These are phyloP conservation scores for Fusarium sp. DNA, from an alignment of 2,329 filamentous ascomycete genomes.

Conservation along the genomic window DNA sequence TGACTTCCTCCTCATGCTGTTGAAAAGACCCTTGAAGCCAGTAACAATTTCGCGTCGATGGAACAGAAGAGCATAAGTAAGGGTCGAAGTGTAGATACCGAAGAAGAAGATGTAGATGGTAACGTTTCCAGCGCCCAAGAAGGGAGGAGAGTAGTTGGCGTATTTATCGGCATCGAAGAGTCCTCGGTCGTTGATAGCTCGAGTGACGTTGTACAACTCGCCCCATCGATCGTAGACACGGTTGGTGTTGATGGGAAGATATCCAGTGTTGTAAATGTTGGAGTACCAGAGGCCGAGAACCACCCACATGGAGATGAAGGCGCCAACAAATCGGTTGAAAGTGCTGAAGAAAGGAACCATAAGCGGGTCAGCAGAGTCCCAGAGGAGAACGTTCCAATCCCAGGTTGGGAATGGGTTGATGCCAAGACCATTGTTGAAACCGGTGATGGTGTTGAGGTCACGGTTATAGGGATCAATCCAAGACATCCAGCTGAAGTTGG, in stretches of 20 bases:
- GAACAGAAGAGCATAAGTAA: slow-evolving; percentile 62
- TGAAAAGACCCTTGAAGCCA: slow-evolving; percentile 58
- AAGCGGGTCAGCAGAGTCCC: slow-evolving; percentile 55
- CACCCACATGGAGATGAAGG: slow-evolving; percentile 64
- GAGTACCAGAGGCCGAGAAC: slow-evolving; percentile 67
- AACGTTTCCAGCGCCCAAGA: slow-evolving; percentile 59
- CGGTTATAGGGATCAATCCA: slow-evolving; percentile 62
- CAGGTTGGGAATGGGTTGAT: slow-evolving; percentile 58
- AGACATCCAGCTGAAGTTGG: slow-evolving; percentile 64
- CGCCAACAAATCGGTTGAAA: slow-evolving; percentile 68
- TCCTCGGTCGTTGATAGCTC: slow-evolving; percentile 53
- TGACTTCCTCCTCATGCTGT: slow-evolving; percentile 56
- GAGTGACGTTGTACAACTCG: slow-evolving; percentile 56
- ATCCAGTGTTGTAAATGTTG: slow-evolving; percentile 66
- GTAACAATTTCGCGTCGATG: slow-evolving; percentile 61
- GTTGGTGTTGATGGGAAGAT: slow-evolving; percentile 63
- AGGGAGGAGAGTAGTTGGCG: slow-evolving; percentile 61
- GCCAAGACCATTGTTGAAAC: slow-evolving; percentile 56
- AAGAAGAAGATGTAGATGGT: slow-evolving; percentile 66
- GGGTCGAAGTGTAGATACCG: slow-evolving; percentile 60
- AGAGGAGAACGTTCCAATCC: slow-evolving; percentile 59
- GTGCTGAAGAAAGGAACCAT: slow-evolving; percentile 67
- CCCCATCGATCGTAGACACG: slow-evolving; percentile 61
- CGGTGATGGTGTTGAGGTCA: slow-evolving; percentile 54
- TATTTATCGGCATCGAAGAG: slow-evolving; percentile 59